Conservation (phyloP, 1,284 basidiomycete species). For the Cutaneotrichosporon arboriforme region DNA sequence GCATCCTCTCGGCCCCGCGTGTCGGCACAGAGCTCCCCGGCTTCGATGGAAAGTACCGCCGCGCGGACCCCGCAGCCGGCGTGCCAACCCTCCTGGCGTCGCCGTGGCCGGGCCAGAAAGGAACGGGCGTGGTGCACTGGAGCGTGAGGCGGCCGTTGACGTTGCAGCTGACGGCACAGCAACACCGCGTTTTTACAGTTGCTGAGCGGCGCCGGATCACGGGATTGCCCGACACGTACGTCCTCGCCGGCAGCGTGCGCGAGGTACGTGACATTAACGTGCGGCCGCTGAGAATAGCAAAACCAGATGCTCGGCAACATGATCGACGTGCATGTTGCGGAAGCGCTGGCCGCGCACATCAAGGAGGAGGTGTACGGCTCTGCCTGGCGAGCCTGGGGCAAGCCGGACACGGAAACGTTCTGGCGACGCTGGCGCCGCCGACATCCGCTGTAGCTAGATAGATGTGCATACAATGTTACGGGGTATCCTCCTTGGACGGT, state of each 20-base stretch:
- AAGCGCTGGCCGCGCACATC: conserved; percentile 21
- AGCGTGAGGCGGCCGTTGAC: conserved; percentile 12
- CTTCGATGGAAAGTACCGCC: background rate
- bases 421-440: conserved; percentile 5
- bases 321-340: conserved; percentile 19
- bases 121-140: conserved; percentile 20
- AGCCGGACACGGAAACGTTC: conserved; percentile 4
- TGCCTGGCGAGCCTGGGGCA: conserved; percentile 17
- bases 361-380: conserved; percentile 16
- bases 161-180: conserved; percentile 1
- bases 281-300: conserved; percentile 5
- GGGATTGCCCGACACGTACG: conserved; percentile 27
- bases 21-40: background rate
- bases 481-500: background rate
- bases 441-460: background rate
- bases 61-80: background rate
- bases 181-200: conserved; percentile 19
- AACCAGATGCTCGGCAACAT: conserved; percentile 22
- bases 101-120: conserved; percentile 13
- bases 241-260: conserved; percentile 17
- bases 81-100: conserved; percentile 19
- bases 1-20: background rate
- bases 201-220: conserved; percentile 27
- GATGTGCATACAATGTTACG: too few relatives aligned
- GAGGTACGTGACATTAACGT: conserved; percentile 8